Evolutionary conservation across 306 rosid genomes (phyloP), one percentile per base, ranked within the genome.

Genomic region (Leucaena leucocephala): DNA sequence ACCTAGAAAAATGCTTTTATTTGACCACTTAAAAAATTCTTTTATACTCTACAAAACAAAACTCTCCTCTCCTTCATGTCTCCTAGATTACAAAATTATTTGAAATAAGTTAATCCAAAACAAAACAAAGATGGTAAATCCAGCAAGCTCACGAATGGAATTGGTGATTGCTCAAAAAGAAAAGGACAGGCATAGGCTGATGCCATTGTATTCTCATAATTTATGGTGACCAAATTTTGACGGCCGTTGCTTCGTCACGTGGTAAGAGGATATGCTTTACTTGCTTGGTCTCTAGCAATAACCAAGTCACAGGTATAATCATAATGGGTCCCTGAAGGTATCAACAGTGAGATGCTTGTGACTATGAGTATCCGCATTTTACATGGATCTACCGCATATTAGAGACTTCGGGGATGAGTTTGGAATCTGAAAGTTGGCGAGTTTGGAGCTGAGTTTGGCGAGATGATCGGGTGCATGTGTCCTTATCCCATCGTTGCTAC

Each of bases 251-350:
- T 78, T 33, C 42, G 58, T 75, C 81, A 71, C 75, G 84, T 75
- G 90, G 83, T 48, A 78, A 78, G 74, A 85, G 74, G 63, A 74
- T 76, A 78, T 81, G 10, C 84, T 82, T 76, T 85, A 6, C 82
- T 67, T 80, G 21, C 22, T 73, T 58, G 11, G 72, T 66, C 27
- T 61, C 16, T 76, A 75, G 45, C 82, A 44, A n/a, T 66, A 78
- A 55, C 64, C 69, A 10, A 17, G 58, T 54, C 76, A 43, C 33
- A 21, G 8, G 16, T 10, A 35, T 48, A 70, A 78, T 78, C 52
- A 77, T 75, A 22, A 45, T 55, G 84, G 85, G 88, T 84, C 89
- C 84, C 73, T 59, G 46, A 6, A 14, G 5, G 67, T 61, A 33
- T 14, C 43, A 27, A 12, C 54, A 21, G 65, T 54, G 62, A 72